These are phyloP conservation scores for Trichoderma harzianum DNA, from an alignment of 2,329 filamentous ascomycete species.

Conservation along the genomic window DNA sequence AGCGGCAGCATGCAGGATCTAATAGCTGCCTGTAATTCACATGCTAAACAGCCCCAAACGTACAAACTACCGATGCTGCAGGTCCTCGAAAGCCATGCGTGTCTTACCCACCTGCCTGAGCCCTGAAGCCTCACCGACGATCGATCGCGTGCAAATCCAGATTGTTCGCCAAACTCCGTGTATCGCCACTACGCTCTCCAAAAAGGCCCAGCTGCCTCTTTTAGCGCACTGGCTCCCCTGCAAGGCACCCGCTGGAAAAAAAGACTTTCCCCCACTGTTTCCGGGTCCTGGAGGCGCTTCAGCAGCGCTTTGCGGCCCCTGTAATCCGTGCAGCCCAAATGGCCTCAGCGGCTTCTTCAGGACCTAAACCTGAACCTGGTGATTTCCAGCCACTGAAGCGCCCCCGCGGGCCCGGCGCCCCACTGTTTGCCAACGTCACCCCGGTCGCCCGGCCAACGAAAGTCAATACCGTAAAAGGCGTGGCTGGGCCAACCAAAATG, in stretches of 20 bases:
- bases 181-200: background rate
- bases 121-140: background rate
- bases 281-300: background rate
- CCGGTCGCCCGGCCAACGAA: conserved; percentile 28
- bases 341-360: background rate
- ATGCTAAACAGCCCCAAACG: background rate
- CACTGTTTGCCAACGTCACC: conserved; percentile 20
- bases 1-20: background rate
- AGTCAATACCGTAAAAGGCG: conserved; percentile 31
- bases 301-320: background rate
- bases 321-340: background rate
- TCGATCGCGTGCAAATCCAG: background rate
- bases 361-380: background rate
- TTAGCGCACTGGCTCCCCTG: conserved; percentile 11
- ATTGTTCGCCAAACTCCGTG: background rate
- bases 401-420: conserved; percentile 16
- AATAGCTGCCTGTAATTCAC: background rate
- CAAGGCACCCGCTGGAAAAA: conserved; percentile 14
- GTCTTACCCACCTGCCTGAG: conserved; percentile 7
- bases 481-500: conserved; percentile 32
- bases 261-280: background rate
- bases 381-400: background rate
- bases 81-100: conserved; percentile 2
- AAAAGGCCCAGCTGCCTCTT: background rate
- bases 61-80: background rate